Conservation (phyloP, 352 stramenopile species). For the Pelagophyceae sp. region DNA sequence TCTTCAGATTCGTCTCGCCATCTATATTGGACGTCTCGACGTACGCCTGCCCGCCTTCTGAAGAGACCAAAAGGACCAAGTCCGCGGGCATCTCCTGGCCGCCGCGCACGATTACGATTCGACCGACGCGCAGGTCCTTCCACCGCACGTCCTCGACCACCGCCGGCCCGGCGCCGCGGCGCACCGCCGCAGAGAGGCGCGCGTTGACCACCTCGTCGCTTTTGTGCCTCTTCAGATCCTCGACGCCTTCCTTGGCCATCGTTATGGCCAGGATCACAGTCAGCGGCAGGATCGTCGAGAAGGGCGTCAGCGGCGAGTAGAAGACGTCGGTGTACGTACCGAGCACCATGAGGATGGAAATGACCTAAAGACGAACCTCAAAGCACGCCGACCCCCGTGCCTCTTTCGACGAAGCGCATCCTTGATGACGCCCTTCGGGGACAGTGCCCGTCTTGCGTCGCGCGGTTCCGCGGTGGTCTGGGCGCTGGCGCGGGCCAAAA, state of each 20-base stretch:
- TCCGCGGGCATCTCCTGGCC: constrained; percentile 78
- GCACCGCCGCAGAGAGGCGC: constrained; percentile 6
- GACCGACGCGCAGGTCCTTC: constrained; percentile 69
- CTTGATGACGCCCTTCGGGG: too few species aligned
- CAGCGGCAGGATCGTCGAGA: constrained; percentile 44
- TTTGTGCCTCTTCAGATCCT: constrained; percentile 42
- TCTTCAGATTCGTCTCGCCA: constrained; percentile 87
- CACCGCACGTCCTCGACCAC: constrained; percentile 52
- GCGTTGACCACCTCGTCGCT: constrained; percentile 34
- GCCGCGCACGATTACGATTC: constrained; percentile 73
- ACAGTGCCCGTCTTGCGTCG: too few species aligned
- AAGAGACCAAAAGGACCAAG: constrained; percentile 71
- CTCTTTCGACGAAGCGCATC: too few species aligned
- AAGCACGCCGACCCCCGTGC: too few species aligned
- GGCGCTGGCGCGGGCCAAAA: too few species aligned
- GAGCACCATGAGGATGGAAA: constrained; percentile 75
- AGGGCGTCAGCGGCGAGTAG: constrained; percentile 39
- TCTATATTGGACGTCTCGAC: constrained; percentile 85
- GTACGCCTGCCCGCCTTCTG: constrained; percentile 61
- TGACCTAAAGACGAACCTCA: too few species aligned
- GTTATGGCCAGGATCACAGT: constrained; percentile 63
- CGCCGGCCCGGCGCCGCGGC: neutral
- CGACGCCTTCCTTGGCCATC: constrained; percentile 43
- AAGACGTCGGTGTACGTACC: constrained; percentile 45
- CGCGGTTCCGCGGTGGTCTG: too few species aligned